Evolutionary conservation across 306 rosid species (phyloP).

Genomic region (Ormosia emarginata): DNA sequence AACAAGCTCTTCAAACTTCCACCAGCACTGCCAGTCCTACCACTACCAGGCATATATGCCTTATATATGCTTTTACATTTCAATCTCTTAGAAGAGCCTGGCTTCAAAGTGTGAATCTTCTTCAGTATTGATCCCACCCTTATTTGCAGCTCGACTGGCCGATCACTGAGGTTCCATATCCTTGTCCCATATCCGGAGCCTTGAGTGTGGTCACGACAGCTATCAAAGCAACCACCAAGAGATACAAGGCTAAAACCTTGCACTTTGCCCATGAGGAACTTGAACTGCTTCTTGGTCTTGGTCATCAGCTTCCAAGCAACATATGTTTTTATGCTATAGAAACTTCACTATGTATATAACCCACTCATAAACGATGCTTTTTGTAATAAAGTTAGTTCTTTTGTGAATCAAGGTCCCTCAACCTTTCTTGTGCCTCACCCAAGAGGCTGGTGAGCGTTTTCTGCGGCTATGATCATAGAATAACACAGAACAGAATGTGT

Average conservation of each 20-base stretch:
- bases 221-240: constrained; percentile 73
- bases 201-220: constrained; percentile 64
- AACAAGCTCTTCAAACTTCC: constrained; percentile 66
- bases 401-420: neutral
- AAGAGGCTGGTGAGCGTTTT: neutral
- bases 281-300: constrained; percentile 26
- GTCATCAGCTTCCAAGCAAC: constrained; percentile 6
- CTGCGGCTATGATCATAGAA: neutral
- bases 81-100: constrained; percentile 82
- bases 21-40: constrained; percentile 26
- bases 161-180: constrained; percentile 87
- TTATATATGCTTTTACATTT: constrained; percentile 83
- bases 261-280: constrained; percentile 43
- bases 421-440: neutral
- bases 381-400: constrained; percentile 5
- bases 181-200: constrained; percentile 75
- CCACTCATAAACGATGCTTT: neutral
- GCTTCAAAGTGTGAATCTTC: constrained; percentile 74
- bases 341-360: neutral
- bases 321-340: neutral
- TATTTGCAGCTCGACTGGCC: constrained; percentile 86
- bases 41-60: constrained; percentile 65
- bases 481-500: neutral
- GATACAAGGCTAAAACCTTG: constrained; percentile 42
- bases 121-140: constrained; percentile 91